phyloP scores from a whole-genome alignment of 495 filamentous ascomycete genomes.

The Sordaria brevicollis region DNA sequence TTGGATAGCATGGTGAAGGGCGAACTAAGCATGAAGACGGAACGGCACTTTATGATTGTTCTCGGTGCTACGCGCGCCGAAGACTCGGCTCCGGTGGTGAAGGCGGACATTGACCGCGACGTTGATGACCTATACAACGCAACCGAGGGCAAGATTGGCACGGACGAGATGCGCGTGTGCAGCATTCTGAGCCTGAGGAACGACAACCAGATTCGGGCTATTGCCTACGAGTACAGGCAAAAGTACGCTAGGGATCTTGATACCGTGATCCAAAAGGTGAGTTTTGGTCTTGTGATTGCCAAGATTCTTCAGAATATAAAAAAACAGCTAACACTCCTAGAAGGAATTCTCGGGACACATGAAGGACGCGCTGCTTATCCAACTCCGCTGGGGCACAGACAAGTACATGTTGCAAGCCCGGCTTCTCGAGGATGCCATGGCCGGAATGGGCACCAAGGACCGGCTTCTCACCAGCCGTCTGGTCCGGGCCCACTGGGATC shows the following conservation, averaged over 20 bases:
- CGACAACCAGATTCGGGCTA: slow-evolving; percentile 72
- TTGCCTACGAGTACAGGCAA: slow-evolving; percentile 57
- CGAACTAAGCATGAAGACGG: slow-evolving; percentile 79
- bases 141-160: slow-evolving; percentile 57
- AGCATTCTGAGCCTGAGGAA: slow-evolving; percentile 61
- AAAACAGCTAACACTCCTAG: background rate
- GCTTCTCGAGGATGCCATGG: slow-evolving; percentile 75
- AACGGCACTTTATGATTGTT: slow-evolving; percentile 68
- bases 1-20: slow-evolving; percentile 60
- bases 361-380: slow-evolving; percentile 70
- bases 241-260: slow-evolving; percentile 58
- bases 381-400: slow-evolving; percentile 67
- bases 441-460: slow-evolving; percentile 80
- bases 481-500: slow-evolving; percentile 73
- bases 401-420: slow-evolving; percentile 73
- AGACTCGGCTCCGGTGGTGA: slow-evolving; percentile 60
- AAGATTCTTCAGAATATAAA: background rate
- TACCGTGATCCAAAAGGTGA: slow-evolving; percentile 55
- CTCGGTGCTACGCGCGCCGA: slow-evolving; percentile 61
- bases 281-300: slow-evolving; percentile 4
- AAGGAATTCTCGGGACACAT: slow-evolving; percentile 85
- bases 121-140: slow-evolving; percentile 61
- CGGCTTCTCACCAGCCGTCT: slow-evolving; percentile 61
- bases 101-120: slow-evolving; percentile 60
- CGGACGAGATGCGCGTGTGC: slow-evolving; percentile 69